Evolutionary conservation across 2,329 filamentous ascomycete species (phyloP).

Genomic region (Aspergillus aculeatinus): DNA sequence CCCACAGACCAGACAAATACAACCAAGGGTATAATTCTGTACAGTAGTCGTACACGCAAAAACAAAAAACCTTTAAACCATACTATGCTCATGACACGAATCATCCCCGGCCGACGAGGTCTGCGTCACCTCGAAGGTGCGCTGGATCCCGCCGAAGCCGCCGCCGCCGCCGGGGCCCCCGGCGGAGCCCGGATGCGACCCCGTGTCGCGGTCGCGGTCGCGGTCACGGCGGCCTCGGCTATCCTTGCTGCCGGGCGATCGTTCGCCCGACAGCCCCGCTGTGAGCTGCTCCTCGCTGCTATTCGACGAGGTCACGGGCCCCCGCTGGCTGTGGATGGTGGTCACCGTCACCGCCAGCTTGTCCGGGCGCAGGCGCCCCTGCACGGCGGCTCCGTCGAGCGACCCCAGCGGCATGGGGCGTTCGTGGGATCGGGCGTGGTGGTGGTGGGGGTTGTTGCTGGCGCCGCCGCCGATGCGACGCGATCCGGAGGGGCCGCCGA

Average conservation of each 20-base stretch:
- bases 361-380: conserved; percentile 29
- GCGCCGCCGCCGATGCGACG: conserved; percentile 15
- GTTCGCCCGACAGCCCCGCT: background rate
- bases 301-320: conserved; percentile 18
- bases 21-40: background rate
- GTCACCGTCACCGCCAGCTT: conserved; percentile 32
- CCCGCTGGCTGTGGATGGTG: conserved; percentile 28
- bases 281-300: conserved; percentile 32
- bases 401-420: conserved; percentile 28
- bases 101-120: conserved; percentile 12
- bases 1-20: background rate
- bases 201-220: too few relatives aligned
- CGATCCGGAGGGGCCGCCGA: conserved; percentile 20
- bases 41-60: background rate
- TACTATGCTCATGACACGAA: background rate
- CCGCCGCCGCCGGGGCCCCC: background rate
- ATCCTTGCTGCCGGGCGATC: background rate
- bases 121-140: conserved; percentile 31
- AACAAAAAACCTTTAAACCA: background rate
- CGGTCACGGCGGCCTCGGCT: background rate
- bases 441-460: conserved; percentile 4
- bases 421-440: conserved; percentile 6
- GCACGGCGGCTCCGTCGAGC: conserved; percentile 18
- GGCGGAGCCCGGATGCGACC: background rate
- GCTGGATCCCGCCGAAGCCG: conserved; percentile 23